Evolutionary conservation across 2,329 filamentous ascomycete species (phyloP), one percentile per base, ranked within the genome.

Genomic region (Fusarium cyanostomum): DNA sequence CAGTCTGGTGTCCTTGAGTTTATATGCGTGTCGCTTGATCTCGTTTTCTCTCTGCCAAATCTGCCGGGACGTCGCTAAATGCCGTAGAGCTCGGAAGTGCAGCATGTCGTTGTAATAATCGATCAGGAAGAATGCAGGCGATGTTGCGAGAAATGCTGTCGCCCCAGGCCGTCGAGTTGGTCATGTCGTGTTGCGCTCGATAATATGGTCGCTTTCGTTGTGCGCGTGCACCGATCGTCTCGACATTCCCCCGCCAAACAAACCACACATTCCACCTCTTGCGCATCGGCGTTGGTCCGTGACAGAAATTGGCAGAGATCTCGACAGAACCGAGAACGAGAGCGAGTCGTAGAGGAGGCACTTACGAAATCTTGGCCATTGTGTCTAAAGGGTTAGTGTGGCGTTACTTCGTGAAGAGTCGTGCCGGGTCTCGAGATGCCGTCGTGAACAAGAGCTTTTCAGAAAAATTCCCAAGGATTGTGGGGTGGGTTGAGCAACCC

Each of bases 321-420:
- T 62, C 55, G 44, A 56, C 21, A 56, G 33, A 45, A 31, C 50
- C 37, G 31, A 61, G 31, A 44, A 30, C 16, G 38, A 50, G 34
- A 49, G 31, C 35, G 11, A 59, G 33, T 52, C 34, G 35, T 11
- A 46, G 31, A 63, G 45, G 28, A 27, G n/a, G n/a, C 39, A 66
- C 85, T 81, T 82, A 87, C 85, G 84, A 86, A 71, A 83, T 74
- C 80, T 87, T 87, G 79, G 84, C 85, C 85, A 87, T 87, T 85
- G 79, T 81, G 77, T 80, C 78, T 78, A 80, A 67, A 77, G 77
- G 78, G 73, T 75, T 66, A 66, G 72, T 75, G 72, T 73, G 77
- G 73, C 75, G 77, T 78, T 77, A 74, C 69, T 75, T 77, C 74
- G 74, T 76, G 64, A 71, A 66, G 68, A 74, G 72, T 72, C 64